Percentiles rank a stretch among this genome's conserved stretches.
Conservation (phyloP, 2,329 filamentous ascomycete species). For the Penicillium sp. region DNA sequence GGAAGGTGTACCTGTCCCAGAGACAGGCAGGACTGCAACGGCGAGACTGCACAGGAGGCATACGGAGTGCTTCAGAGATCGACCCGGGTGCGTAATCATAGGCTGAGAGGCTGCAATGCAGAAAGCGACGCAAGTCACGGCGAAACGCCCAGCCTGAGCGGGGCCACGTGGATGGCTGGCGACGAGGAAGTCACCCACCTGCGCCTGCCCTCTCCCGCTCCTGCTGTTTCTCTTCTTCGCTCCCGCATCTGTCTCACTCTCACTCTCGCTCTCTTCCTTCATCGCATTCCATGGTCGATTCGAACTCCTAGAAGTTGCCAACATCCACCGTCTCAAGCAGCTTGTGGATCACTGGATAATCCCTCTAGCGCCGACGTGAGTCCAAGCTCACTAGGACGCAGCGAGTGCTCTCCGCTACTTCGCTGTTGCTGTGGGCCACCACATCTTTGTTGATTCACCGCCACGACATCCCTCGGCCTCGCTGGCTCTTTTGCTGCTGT, state of each 20-base stretch:
- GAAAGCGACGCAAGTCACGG: background rate
- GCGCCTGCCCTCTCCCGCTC: background rate
- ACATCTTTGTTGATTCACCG: slow-evolving; percentile 8
- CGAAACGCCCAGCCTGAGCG: slow-evolving; percentile 15
- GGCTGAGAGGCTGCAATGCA: slow-evolving; percentile 1
- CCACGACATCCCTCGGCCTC: slow-evolving; percentile 4
- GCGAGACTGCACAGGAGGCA: no score
- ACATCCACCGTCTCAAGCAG: background rate
- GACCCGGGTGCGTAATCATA: background rate
- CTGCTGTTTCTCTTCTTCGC: background rate
- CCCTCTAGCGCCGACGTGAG: slow-evolving; percentile 8
- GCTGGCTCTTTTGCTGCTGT: background rate
- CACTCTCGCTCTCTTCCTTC: background rate
- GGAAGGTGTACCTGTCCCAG: background rate
- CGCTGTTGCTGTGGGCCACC: slow-evolving; percentile 1
- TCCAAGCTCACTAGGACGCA: slow-evolving; percentile 7
- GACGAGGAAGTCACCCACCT: slow-evolving; percentile 15
- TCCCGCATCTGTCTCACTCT: background rate
- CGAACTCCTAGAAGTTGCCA: background rate
- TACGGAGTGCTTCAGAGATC: background rate
- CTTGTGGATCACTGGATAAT: background rate
- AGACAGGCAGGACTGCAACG: background rate
- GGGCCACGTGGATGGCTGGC: slow-evolving; percentile 28
- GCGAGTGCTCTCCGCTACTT: slow-evolving; percentile 5
- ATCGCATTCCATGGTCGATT: background rate